A percentile compares a stretch with the other conserved stretches of the same genome.
These are phyloP conservation scores for Fusarium marasasianum DNA, from an alignment of 2,329 filamentous ascomycete species.

Conservation along the genomic window DNA sequence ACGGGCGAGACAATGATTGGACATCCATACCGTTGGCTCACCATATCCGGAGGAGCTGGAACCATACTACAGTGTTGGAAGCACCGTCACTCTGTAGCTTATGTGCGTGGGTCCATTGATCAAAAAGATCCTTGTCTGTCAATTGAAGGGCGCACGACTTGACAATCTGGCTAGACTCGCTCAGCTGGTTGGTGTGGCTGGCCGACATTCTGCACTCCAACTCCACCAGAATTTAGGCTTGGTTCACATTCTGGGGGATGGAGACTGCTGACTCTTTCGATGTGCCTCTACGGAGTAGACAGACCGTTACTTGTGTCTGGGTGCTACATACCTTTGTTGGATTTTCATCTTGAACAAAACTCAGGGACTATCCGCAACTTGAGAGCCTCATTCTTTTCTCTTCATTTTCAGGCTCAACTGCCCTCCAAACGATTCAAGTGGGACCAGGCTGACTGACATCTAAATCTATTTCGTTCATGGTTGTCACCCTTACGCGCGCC, in stretches of 20 bases:
- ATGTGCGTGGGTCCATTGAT: slow-evolving; percentile 23
- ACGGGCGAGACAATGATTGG: slow-evolving; percentile 14
- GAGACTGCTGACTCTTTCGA: slow-evolving; percentile 30
- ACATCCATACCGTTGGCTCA: background rate
- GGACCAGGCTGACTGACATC: slow-evolving; percentile 13
- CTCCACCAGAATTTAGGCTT: slow-evolving; percentile 21
- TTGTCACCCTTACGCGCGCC: slow-evolving; percentile 34
- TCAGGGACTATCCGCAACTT: slow-evolving; percentile 23
- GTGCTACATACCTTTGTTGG: background rate
- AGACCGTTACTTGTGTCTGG: slow-evolving; percentile 15
- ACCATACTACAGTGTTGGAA: slow-evolving; percentile 28
- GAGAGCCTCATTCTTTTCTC: slow-evolving; percentile 12
- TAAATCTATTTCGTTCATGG: slow-evolving; percentile 12
- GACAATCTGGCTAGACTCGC: slow-evolving; percentile 41
- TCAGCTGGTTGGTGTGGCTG: slow-evolving; percentile 32
- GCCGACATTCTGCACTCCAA: slow-evolving; percentile 24
- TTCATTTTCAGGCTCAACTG: slow-evolving; percentile 16
- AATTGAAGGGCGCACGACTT: slow-evolving; percentile 44
- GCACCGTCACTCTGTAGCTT: slow-evolving; percentile 17
- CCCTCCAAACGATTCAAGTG: slow-evolving; percentile 17
- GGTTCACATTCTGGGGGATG: slow-evolving; percentile 14
- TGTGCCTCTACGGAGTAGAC: background rate
- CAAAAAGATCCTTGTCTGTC: slow-evolving; percentile 39
- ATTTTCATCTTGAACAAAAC: slow-evolving; percentile 41
- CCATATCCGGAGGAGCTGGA: background rate